A percentile compares a stretch with the other conserved stretches of the same genome.
These are phyloP conservation scores for Corymbia calophylla DNA, from an alignment of 441 rosid genomes.

Conservation along the genomic window DNA sequence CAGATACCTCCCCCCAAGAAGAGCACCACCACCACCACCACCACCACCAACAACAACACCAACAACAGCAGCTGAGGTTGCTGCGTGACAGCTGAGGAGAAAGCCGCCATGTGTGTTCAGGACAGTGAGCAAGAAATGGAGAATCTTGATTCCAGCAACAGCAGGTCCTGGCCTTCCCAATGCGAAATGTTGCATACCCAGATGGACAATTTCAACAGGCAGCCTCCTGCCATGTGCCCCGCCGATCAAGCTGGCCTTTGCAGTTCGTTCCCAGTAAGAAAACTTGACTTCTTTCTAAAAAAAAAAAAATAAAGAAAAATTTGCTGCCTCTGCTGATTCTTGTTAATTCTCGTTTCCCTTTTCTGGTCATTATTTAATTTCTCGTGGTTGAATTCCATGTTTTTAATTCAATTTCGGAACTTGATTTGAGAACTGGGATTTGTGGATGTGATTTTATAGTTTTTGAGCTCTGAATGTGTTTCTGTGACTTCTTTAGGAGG, in stretches of 20 bases:
- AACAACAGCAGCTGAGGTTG: neutral
- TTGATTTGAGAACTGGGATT: neutral
- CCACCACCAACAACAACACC: neutral
- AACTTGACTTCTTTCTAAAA: neutral
- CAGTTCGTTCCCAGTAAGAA: conserved; percentile 29
- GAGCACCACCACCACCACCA: neutral
- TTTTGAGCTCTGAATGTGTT: neutral
- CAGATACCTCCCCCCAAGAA: neutral
- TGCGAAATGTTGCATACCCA: conserved; percentile 32
- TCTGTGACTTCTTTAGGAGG: neutral
- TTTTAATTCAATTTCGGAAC: neutral
- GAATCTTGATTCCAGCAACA: neutral
- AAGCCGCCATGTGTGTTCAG: conserved; percentile 38
- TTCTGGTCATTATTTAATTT: neutral
- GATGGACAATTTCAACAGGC: conserved; percentile 29
- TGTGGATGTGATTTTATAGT: neutral
- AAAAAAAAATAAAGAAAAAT: neutral
- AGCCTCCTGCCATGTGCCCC: conserved; percentile 19
- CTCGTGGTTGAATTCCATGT: neutral
- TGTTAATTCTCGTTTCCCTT: neutral
- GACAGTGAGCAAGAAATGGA: conserved; percentile 39
- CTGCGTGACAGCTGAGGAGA: neutral
- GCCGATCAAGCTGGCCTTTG: conserved; percentile 10
- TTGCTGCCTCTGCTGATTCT: neutral
- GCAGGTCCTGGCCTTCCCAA: conserved; percentile 26